Percentiles rank a stretch among this genome's conserved stretches.
These are phyloP conservation scores for Curvularia verruculosa DNA, from an alignment of 2,329 filamentous ascomycete species.

Conservation along the genomic window DNA sequence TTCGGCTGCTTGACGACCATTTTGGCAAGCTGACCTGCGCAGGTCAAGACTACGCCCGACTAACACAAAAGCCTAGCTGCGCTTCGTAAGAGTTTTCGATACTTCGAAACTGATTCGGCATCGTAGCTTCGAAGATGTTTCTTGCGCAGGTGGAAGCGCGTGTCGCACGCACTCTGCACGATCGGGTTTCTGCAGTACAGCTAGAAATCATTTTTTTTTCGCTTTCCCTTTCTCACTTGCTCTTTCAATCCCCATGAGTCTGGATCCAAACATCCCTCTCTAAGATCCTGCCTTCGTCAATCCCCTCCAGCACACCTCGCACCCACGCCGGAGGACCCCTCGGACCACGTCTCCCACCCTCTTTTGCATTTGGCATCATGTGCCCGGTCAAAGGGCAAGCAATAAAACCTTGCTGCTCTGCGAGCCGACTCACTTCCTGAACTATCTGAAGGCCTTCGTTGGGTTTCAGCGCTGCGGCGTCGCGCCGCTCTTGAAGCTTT, in stretches of 20 bases:
- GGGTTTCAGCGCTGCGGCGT: neutral
- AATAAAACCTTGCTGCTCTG: conserved; percentile 25
- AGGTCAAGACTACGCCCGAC: neutral
- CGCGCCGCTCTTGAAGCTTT: conserved; percentile 24
- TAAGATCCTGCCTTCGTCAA: conserved; percentile 35
- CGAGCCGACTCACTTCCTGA: conserved; percentile 32
- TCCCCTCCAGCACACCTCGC: conserved; percentile 32
- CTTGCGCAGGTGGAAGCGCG: neutral
- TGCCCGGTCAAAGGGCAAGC: conserved; percentile 29
- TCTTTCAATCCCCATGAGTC: conserved; percentile 24
- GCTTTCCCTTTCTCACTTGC: neutral
- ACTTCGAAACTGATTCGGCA: neutral
- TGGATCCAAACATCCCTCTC: conserved; percentile 39
- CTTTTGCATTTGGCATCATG: neutral
- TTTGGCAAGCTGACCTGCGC: neutral
- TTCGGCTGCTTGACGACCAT: neutral
- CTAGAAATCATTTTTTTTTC: neutral
- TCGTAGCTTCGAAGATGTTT: neutral
- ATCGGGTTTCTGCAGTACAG: neutral
- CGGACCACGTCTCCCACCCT: conserved; percentile 4
- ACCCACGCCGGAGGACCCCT: conserved; percentile 34
- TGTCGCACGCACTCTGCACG: neutral
- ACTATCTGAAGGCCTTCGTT: conserved; percentile 20
- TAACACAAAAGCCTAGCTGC: neutral
- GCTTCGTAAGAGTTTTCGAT: neutral